phyloP scores from a whole-genome alignment of 73 alveolate genomes.

The Symbiodinium pilosum region DNA sequence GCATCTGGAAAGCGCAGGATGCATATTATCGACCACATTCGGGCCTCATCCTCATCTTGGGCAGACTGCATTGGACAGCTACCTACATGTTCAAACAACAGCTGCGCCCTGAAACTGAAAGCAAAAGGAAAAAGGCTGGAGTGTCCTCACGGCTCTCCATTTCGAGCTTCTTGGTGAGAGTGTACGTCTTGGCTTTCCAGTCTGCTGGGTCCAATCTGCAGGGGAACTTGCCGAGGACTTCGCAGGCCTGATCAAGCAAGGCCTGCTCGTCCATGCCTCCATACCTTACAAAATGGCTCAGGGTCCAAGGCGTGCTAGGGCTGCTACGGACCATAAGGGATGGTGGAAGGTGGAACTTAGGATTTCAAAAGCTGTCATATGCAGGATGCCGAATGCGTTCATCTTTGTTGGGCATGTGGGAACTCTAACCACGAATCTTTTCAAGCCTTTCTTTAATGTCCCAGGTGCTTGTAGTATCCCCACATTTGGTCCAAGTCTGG shows the following conservation, averaged over 20 bases:
- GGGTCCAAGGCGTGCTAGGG: too few relatives aligned
- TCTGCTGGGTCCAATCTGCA: slow-evolving; percentile 36
- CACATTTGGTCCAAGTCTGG: slow-evolving; percentile 87
- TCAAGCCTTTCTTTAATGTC: too few relatives aligned
- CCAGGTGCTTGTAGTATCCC: slow-evolving; percentile 56
- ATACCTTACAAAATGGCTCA: neutral
- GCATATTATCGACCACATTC: slow-evolving; percentile 91
- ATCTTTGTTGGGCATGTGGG: too few relatives aligned
- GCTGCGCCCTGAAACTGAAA: neutral
- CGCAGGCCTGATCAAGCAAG: slow-evolving; percentile 87
- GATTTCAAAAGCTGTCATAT: too few relatives aligned
- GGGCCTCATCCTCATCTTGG: slow-evolving; percentile 46
- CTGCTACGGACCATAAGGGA: too few relatives aligned
- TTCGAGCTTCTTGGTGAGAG: slow-evolving; percentile 80
- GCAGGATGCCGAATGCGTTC: too few relatives aligned
- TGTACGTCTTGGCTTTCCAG: slow-evolving; percentile 84
- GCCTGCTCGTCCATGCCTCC: slow-evolving; percentile 93
- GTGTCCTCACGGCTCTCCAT: slow-evolving; percentile 62
- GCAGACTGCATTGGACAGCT: neutral
- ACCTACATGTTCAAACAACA: too few relatives aligned
- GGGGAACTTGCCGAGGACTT: slow-evolving; percentile 70
- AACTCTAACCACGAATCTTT: too few relatives aligned
- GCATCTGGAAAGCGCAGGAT: slow-evolving; percentile 89
- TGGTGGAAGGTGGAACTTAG: too few relatives aligned
- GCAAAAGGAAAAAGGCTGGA: neutral